Percentiles rank a stretch among this genome's conserved stretches.
phyloP scores from a whole-genome alignment of 768 basidiomycete genomes.

The Hypsizygus marmoreus region DNA sequence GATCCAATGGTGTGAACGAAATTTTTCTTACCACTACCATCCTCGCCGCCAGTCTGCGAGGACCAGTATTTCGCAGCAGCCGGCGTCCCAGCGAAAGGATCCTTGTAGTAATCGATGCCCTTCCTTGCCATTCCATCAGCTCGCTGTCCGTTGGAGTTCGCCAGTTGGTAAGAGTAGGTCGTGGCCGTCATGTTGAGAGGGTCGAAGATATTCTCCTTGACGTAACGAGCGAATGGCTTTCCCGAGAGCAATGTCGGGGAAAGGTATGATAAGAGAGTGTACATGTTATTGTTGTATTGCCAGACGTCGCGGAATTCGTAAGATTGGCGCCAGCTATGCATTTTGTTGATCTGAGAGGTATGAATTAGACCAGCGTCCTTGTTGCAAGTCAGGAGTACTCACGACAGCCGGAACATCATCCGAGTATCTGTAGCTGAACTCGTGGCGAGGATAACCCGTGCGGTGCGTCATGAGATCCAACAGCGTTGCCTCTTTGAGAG shows the following conservation, averaged over 20 bases:
- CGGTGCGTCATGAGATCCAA: constrained; percentile 24
- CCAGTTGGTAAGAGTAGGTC: constrained; percentile 28
- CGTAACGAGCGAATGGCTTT: constrained; percentile 25
- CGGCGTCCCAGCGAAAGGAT: constrained; percentile 24
- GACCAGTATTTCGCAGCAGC: constrained; percentile 22
- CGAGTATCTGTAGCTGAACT: constrained; percentile 12
- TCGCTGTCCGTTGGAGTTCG: constrained; percentile 22
- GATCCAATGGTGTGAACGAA: neutral
- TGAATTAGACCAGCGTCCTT: too few species aligned
- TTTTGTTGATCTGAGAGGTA: constrained; percentile 12
- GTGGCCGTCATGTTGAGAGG: constrained; percentile 28
- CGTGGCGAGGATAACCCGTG: constrained; percentile 21
- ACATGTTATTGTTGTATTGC: constrained; percentile 34
- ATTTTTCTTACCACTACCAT: constrained; percentile 19
- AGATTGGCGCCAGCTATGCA: constrained; percentile 28
- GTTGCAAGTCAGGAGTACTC: too few species aligned
- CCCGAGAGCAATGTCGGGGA: constrained; percentile 19
- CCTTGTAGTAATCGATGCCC: constrained; percentile 15
- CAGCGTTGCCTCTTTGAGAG: constrained; percentile 18
- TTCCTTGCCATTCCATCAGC: constrained; percentile 26
- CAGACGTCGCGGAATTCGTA: constrained; percentile 27
- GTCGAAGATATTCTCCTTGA: constrained; percentile 27
- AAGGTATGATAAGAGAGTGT: constrained; percentile 25
- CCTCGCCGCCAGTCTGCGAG: constrained; percentile 18
- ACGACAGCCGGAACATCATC: constrained; percentile 12